Conservation (phyloP, 1,139 yeast genomes). For the Scheffersomyces insectosa region DNA sequence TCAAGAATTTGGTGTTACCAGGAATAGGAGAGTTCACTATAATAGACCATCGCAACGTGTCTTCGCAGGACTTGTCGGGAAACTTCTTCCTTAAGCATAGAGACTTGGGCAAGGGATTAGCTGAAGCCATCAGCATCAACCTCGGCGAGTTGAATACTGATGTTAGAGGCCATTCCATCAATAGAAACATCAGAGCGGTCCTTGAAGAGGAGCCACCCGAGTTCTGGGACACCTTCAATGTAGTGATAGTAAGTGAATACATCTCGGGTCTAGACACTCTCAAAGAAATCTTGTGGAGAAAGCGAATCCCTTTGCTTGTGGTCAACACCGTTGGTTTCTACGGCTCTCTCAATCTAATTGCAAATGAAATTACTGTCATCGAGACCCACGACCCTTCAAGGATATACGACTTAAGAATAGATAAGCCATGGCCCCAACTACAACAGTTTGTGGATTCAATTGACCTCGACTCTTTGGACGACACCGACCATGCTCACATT, state of each 20-base stretch:
- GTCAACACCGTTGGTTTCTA: constrained; percentile 64
- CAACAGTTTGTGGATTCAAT: constrained; percentile 50
- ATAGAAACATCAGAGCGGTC: constrained; percentile 18
- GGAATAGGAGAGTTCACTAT: constrained; percentile 74
- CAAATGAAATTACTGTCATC: constrained; percentile 58
- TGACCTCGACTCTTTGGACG: constrained; percentile 47
- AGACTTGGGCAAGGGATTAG: constrained; percentile 46
- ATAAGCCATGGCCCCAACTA: constrained; percentile 77
- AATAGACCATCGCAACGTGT: constrained; percentile 47
- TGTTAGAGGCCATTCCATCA: constrained; percentile 42
- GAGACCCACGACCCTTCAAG: constrained; percentile 75
- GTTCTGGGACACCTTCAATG: constrained; percentile 54
- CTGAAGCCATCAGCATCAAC: constrained; percentile 37
- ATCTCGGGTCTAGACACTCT: constrained; percentile 25
- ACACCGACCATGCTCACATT: constrained; percentile 61
- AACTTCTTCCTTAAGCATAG: constrained; percentile 61
- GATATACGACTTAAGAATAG: constrained; percentile 68
- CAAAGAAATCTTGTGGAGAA: constrained; percentile 40
- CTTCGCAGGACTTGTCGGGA: constrained; percentile 45
- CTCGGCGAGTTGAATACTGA: constrained; percentile 64
- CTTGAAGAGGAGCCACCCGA: constrained; percentile 13
- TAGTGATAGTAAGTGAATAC: constrained; percentile 52
- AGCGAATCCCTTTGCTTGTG: constrained; percentile 54
- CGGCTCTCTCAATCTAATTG: constrained; percentile 58
- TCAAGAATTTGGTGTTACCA: constrained; percentile 79